Conservation (phyloP, 2,329 filamentous ascomycete genomes). For the Coniochaeta sp. region DNA sequence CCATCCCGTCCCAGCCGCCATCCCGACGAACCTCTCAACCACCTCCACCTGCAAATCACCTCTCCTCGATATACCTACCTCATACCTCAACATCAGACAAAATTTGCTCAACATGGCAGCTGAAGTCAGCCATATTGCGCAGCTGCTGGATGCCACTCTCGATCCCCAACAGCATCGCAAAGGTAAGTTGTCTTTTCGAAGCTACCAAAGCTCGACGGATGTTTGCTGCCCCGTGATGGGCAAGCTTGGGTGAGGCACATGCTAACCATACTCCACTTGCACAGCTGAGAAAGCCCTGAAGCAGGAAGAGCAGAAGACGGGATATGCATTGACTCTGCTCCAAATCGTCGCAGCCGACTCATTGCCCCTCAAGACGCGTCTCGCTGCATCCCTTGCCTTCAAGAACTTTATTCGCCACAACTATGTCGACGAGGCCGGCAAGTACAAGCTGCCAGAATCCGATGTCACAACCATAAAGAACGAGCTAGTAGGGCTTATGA, state of each 20-base stretch:
- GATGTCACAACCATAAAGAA: slow-evolving; percentile 90
- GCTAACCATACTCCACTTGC: slow-evolving; percentile 1
- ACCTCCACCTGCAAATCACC: not conserved
- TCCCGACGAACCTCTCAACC: not conserved
- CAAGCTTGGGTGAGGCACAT: no score
- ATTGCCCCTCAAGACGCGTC: slow-evolving; percentile 69
- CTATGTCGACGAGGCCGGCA: slow-evolving; percentile 92
- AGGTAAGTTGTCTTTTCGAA: slow-evolving; percentile 48
- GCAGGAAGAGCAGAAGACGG: slow-evolving; percentile 71
- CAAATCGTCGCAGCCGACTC: slow-evolving; percentile 78
- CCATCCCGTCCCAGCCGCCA: not conserved
- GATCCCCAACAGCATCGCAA: slow-evolving; percentile 83
- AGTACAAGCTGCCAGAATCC: slow-evolving; percentile 75
- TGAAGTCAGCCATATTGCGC: slow-evolving; percentile 57
- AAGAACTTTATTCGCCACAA: slow-evolving; percentile 96
- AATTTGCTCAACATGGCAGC: slow-evolving; percentile 39
- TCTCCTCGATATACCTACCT: not conserved
- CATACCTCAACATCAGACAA: not conserved
- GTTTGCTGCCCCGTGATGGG: slow-evolving; percentile 1
- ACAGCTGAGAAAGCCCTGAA: slow-evolving; percentile 77
- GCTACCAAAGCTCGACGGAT: not conserved
- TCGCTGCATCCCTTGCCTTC: slow-evolving; percentile 88
- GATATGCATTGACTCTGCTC: slow-evolving; percentile 82
- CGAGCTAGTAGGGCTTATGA: slow-evolving; percentile 95
- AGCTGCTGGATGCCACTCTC: slow-evolving; percentile 84